A percentile compares a stretch with the other conserved stretches of the same genome.
Conservation (phyloP, 2,329 filamentous ascomycete species). For the Phyllosticta citrichinensis region DNA sequence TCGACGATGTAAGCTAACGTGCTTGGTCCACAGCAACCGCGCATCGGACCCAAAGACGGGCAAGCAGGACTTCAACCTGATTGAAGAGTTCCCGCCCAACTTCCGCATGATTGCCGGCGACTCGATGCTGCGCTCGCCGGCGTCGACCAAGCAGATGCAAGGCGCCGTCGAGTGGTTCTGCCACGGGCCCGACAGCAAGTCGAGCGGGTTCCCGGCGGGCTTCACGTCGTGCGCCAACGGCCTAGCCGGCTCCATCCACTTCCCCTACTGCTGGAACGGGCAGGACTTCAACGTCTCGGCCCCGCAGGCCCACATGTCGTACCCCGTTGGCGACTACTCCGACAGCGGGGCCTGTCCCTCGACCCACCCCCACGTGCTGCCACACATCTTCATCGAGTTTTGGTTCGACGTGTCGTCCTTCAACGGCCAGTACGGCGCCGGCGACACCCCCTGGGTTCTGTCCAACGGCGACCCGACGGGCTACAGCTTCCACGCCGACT, state of each 20-base stretch:
- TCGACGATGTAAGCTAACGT: background rate
- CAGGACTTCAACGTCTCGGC: conserved; percentile 22
- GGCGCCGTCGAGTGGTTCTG: conserved; percentile 15
- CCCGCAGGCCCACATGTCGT: conserved; percentile 30
- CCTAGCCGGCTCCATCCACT: conserved; percentile 25
- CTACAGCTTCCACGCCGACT: conserved; percentile 28
- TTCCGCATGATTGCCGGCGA: conserved; percentile 29
- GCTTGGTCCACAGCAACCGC: background rate
- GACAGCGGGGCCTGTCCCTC: conserved; percentile 23
- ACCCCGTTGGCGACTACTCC: conserved; percentile 23
- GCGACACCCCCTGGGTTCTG: conserved; percentile 24
- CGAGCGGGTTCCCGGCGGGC: conserved; percentile 24
- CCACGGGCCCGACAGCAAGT: conserved; percentile 9
- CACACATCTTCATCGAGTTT: conserved; percentile 30
- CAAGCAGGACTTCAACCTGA: conserved; percentile 19
- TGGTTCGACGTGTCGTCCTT: conserved; percentile 28
- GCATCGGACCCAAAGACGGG: conserved; percentile 20
- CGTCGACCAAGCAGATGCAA: conserved; percentile 16
- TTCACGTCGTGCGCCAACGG: conserved; percentile 28
- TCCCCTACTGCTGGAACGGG: conserved; percentile 30
- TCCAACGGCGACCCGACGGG: conserved; percentile 29
- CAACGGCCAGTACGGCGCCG: conserved; percentile 22
- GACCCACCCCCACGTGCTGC: conserved; percentile 24
- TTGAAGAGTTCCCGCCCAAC: conserved; percentile 25
- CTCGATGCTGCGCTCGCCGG: conserved; percentile 21